These are phyloP conservation scores for Ascocoryne sarcoides DNA, from an alignment of 2,329 filamentous ascomycete species.

Conservation along the genomic window DNA sequence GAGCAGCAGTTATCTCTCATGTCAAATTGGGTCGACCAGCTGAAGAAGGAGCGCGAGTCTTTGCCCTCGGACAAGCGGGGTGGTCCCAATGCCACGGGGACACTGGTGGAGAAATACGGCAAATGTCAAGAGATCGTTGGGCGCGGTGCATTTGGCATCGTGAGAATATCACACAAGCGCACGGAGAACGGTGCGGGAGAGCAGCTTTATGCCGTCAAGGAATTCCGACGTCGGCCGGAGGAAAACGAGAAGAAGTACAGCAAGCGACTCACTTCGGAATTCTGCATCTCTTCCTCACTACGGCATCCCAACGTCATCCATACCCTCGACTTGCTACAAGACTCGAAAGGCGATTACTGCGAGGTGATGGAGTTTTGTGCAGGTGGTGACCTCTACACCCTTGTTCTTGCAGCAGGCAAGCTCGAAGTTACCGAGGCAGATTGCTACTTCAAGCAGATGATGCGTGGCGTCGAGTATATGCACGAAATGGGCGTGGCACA, in stretches of 20 bases:
- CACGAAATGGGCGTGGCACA: constrained; percentile 99
- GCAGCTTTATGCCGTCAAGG: constrained; percentile 94
- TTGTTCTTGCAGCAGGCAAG: constrained; percentile 84
- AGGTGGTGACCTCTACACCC: constrained; percentile 88
- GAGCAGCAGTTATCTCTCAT: constrained; percentile 86
- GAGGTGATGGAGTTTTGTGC: constrained; percentile 99
- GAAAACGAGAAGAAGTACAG: constrained; percentile 97
- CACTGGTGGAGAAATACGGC: constrained; percentile 91
- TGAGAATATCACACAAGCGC: constrained; percentile 94
- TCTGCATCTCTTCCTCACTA: constrained; percentile 95
- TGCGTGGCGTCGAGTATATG: constrained; percentile 98
- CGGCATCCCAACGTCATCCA: constrained; percentile 98
- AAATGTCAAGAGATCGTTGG: constrained; percentile 97
- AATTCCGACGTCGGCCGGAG: constrained; percentile 88
- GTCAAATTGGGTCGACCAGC: constrained; percentile 90
- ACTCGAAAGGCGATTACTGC: constrained; percentile 94
- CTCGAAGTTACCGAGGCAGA: constrained; percentile 89
- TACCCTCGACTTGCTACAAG: constrained; percentile 88
- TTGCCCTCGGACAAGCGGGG: constrained; percentile 68
- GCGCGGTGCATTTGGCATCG: constrained; percentile 92
- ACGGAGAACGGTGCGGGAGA: constrained; percentile 72
- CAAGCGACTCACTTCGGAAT: constrained; percentile 93
- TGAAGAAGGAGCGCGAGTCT: constrained; percentile 78
- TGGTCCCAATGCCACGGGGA: constrained; percentile 63
- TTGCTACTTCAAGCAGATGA: constrained; percentile 98